Conservation (phyloP, 768 basidiomycete species). For the Kwoniella sp. region DNA sequence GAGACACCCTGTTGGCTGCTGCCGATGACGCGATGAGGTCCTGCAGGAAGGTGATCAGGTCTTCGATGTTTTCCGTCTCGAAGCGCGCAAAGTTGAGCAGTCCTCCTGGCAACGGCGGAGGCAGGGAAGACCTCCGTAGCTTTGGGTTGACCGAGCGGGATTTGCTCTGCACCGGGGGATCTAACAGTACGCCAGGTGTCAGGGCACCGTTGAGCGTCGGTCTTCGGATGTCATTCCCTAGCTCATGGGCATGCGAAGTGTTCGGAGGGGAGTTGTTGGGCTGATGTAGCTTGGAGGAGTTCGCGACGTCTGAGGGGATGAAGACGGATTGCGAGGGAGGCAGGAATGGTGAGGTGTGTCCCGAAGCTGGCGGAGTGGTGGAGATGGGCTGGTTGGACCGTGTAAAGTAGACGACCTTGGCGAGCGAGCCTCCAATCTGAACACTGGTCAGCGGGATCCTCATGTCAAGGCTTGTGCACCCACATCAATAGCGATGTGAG, state of each 20-base stretch:
- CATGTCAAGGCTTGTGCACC: slow-evolving; percentile 55
- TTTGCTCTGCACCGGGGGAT: not conserved
- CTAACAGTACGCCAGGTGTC: slow-evolving; percentile 29
- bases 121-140: slow-evolving; percentile 65
- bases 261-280: slow-evolving; percentile 10
- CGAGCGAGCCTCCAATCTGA: slow-evolving; percentile 93
- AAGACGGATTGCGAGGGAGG: slow-evolving; percentile 29
- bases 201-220: slow-evolving; percentile 45
- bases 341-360: slow-evolving; percentile 30
- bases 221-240: no score
- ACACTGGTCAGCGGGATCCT: slow-evolving; percentile 12
- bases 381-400: slow-evolving; percentile 60
- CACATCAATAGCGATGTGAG: slow-evolving; percentile 95
- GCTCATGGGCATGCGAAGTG: slow-evolving; percentile 22
- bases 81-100: slow-evolving; percentile 97
- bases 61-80: slow-evolving; percentile 81
- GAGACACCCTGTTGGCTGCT: slow-evolving; percentile 72
- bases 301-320: slow-evolving; percentile 5
- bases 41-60: slow-evolving; percentile 80
- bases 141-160: slow-evolving; percentile 53
- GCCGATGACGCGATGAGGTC: slow-evolving; percentile 82
- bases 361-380: slow-evolving; percentile 27
- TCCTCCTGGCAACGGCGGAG: slow-evolving; percentile 86
- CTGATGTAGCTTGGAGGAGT: not conserved
- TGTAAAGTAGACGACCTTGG: slow-evolving; percentile 98